These are phyloP conservation scores for Cordia subcordata DNA, from an alignment of 257 asterid species.

Conservation along the genomic window DNA sequence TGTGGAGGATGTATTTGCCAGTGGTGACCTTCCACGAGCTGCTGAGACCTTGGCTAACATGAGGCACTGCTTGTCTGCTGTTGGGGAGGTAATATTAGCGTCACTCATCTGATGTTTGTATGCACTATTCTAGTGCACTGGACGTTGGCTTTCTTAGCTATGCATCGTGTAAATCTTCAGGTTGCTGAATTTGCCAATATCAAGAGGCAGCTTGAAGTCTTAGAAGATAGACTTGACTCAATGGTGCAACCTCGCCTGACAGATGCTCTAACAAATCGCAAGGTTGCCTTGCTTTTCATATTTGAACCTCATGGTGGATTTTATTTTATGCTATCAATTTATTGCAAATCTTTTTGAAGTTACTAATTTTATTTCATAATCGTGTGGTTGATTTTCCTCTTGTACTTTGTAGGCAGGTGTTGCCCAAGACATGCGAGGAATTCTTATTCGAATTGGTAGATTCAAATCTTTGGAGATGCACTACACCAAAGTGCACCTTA, in stretches of 20 bases:
- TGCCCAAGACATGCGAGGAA: slow-evolving; percentile 90
- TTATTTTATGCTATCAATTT: slow-evolving; percentile 6
- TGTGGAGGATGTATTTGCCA: slow-evolving; percentile 96
- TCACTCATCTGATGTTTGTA: neutral
- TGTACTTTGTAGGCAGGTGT: slow-evolving; percentile 53
- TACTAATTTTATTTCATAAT: neutral
- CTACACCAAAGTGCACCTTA: slow-evolving; percentile 80
- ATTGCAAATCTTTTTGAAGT: neutral
- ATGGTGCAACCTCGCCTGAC: slow-evolving; percentile 96
- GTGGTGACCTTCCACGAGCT: slow-evolving; percentile 97
- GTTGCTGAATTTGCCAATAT: slow-evolving; percentile 99
- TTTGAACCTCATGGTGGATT: slow-evolving; percentile 7
- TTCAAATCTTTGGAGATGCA: slow-evolving; percentile 79
- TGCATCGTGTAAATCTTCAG: slow-evolving; percentile 36
- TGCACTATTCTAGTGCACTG: neutral
- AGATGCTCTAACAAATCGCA: slow-evolving; percentile 79
- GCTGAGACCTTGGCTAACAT: slow-evolving; percentile 96
- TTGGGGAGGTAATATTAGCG: slow-evolving; percentile 69
- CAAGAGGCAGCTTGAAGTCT: slow-evolving; percentile 95
- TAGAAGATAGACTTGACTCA: slow-evolving; percentile 94
- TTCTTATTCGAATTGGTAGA: slow-evolving; percentile 85
- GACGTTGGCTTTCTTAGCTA: neutral
- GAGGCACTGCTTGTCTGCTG: slow-evolving; percentile 97
- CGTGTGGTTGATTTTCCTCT: neutral
- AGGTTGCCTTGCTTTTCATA: slow-evolving; percentile 39